A percentile compares a stretch with the other conserved stretches of the same genome.
Conservation (phyloP, 106 monocot species). For the Vanilla planifolia region DNA sequence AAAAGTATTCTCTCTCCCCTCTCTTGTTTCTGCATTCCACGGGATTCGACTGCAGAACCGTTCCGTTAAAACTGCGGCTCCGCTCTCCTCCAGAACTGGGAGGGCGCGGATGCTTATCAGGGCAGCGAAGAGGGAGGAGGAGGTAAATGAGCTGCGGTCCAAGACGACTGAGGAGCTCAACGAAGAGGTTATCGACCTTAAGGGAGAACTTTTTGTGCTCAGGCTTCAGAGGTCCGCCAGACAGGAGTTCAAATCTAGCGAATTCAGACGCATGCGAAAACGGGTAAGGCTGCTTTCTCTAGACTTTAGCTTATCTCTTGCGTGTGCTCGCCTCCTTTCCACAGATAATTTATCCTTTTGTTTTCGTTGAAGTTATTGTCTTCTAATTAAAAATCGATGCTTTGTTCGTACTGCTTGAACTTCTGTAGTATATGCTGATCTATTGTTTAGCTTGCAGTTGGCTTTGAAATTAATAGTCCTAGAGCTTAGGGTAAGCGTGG, state of each 20-base stretch:
- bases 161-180: constrained; percentile 78
- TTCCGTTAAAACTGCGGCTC: neutral
- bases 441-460: neutral
- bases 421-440: too few species aligned
- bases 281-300: constrained; percentile 39
- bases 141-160: constrained; percentile 67
- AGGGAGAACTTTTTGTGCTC: constrained; percentile 87
- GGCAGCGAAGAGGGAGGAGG: constrained; percentile 88
- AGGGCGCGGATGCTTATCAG: constrained; percentile 15
- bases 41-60: constrained; percentile 24
- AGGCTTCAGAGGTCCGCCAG: constrained; percentile 79
- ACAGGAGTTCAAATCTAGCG: constrained; percentile 86
- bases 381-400: neutral
- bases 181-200: constrained; percentile 92
- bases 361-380: neutral
- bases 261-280: constrained; percentile 83
- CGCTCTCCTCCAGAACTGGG: neutral
- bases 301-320: too few species aligned
- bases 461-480: neutral
- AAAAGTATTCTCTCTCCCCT: neutral
- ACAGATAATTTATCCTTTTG: neutral
- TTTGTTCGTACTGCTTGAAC: neutral
- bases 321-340: neutral
- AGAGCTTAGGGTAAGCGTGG: neutral
- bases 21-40: constrained; percentile 35